These are phyloP conservation scores for Salix dunnii DNA, from an alignment of 345 rosid genomes.

Conservation along the genomic window DNA sequence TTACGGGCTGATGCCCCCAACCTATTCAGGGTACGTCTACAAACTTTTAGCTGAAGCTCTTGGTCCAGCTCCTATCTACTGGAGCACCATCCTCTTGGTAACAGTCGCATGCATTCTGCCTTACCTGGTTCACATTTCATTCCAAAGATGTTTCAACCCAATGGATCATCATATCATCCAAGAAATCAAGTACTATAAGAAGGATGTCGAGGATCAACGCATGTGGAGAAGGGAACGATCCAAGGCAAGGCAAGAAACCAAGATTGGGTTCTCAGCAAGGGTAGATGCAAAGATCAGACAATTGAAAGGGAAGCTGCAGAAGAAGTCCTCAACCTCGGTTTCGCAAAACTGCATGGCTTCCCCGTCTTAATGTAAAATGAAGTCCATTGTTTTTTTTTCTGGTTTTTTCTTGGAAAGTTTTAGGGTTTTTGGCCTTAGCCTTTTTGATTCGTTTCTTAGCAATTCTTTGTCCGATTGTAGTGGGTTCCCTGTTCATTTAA, in stretches of 20 bases:
- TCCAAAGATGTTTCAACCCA: conserved; percentile 74
- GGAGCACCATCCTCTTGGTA: conserved; percentile 68
- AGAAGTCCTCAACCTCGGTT: conserved; percentile 44
- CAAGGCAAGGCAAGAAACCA: conserved; percentile 84
- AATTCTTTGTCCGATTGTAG: conserved; percentile 10
- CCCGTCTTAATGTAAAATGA: conserved; percentile 30
- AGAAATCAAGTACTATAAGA: conserved; percentile 79
- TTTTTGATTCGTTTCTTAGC: conserved; percentile 25
- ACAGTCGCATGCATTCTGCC: conserved; percentile 60
- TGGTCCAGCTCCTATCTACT: conserved; percentile 73
- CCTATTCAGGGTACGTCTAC: conserved; percentile 56
- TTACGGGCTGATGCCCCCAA: conserved; percentile 62
- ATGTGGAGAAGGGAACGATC: conserved; percentile 92
- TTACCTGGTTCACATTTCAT: conserved; percentile 59
- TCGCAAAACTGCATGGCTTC: conserved; percentile 30
- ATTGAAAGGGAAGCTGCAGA: conserved; percentile 60
- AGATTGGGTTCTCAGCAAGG: conserved; percentile 89
- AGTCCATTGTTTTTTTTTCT: conserved; percentile 7
- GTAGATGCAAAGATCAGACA: conserved; percentile 93
- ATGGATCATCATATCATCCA: conserved; percentile 95
- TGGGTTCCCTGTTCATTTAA: conserved; percentile 31
- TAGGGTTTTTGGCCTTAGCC: conserved; percentile 19
- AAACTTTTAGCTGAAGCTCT: conserved; percentile 71
- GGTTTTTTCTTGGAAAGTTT: conserved; percentile 6
- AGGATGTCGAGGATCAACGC: conserved; percentile 65